Percentiles rank a stretch among this genome's conserved stretches.
Conservation (phyloP, 345 rosid species). For the Carallia brachiata region DNA sequence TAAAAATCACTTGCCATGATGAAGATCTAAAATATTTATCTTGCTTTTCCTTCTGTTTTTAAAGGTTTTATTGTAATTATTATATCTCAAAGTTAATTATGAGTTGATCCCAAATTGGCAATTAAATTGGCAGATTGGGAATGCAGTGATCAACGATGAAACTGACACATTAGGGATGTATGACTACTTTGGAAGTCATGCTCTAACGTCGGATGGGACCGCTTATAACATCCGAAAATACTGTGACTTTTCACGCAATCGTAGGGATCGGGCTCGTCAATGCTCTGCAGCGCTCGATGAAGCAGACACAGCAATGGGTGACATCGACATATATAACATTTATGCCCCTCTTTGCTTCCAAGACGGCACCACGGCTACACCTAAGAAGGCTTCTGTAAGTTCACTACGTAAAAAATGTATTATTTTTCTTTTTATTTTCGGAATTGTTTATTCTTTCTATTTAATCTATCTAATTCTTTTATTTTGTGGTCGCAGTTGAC, state of each 20-base stretch:
- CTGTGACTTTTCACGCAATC: conserved; percentile 53
- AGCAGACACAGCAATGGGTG: conserved; percentile 8
- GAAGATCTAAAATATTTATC: neutral
- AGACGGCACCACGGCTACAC: conserved; percentile 48
- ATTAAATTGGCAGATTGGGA: conserved; percentile 58
- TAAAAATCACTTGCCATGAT: no score
- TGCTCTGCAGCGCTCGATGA: conserved; percentile 39
- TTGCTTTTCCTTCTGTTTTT: neutral
- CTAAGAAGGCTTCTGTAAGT: conserved; percentile 48
- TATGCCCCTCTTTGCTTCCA: conserved; percentile 67
- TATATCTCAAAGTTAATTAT: neutral
- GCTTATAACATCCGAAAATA: conserved; percentile 21
- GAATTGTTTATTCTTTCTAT: no score
- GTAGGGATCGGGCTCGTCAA: conserved; percentile 21
- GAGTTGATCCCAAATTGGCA: no score
- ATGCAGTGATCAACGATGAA: conserved; percentile 74
- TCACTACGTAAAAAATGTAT: no score
- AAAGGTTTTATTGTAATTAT: neutral
- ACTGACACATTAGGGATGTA: conserved; percentile 69
- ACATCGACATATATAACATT: conserved; percentile 63
- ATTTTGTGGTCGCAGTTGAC: conserved; percentile 29
- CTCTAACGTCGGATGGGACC: conserved; percentile 51
- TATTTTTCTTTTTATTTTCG: no score
- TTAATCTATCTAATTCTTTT: neutral
- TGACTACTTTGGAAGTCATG: conserved; percentile 59